Conservation (phyloP, 176 grass and related monocot species). For the Triticum monococcum region DNA sequence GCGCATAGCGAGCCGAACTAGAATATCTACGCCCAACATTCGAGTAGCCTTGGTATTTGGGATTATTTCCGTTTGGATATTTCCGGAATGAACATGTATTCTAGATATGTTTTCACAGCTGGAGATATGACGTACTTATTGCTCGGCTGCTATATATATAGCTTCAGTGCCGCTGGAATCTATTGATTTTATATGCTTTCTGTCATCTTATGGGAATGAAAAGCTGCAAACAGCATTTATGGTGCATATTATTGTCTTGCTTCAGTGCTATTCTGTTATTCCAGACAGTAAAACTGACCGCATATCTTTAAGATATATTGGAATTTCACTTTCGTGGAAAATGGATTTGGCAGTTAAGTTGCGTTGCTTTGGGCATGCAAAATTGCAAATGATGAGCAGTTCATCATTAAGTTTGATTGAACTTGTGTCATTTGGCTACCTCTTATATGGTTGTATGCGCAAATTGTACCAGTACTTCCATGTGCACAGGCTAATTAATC, state of each 20-base stretch:
- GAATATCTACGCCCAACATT: not conserved
- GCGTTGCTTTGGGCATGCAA: conserved; percentile 20
- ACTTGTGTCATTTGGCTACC: not conserved
- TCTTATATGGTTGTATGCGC: not conserved
- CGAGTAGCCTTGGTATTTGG: not conserved
- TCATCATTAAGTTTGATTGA: conserved; percentile 34
- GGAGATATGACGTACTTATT: not conserved
- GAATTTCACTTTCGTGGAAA: not conserved
- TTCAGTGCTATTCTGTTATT: not conserved
- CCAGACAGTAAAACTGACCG: not conserved
- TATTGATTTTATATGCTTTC: not conserved
- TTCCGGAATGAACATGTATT: not conserved
- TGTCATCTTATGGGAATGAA: not conserved
- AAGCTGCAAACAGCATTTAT: not conserved
- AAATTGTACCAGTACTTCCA: too few species aligned
- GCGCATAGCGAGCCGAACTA: not conserved
- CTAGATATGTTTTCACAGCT: not conserved
- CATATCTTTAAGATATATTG: not conserved
- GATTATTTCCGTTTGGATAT: not conserved
- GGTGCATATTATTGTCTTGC: not conserved
- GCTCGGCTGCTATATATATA: not conserved
- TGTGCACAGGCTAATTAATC: not conserved
- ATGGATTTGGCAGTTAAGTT: not conserved
- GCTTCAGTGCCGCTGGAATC: not conserved
- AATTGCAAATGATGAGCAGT: conserved; percentile 8